These are phyloP conservation scores for Alliaria petiolata DNA, from an alignment of 345 rosid genomes.

Conservation along the genomic window DNA sequence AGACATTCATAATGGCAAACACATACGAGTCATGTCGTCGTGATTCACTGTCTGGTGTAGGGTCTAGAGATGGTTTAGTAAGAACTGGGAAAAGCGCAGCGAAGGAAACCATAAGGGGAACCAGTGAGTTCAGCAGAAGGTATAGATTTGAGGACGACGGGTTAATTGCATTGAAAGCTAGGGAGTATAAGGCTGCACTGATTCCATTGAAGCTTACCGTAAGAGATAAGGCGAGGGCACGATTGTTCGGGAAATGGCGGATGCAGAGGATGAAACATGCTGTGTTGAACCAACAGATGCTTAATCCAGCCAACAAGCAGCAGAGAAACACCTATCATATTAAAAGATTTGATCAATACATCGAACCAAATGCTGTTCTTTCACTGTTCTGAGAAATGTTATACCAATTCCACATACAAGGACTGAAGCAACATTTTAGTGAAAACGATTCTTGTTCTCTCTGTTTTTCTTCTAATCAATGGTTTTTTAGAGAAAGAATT, in stretches of 20 bases:
- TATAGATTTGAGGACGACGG: constrained; percentile 42
- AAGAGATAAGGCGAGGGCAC: constrained; percentile 68
- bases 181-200: constrained; percentile 70
- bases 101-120: constrained; percentile 49
- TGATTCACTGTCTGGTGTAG: constrained; percentile 23
- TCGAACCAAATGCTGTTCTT: not conserved
- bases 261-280: constrained; percentile 76
- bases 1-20: constrained; percentile 46
- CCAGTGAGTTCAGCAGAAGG: constrained; percentile 54
- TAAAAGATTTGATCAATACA: not conserved
- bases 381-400: not conserved
- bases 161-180: constrained; percentile 57
- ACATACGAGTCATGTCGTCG: constrained; percentile 39
- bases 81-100: constrained; percentile 55
- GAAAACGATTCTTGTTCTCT: not conserved
- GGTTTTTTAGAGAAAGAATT: not conserved
- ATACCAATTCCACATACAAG: not conserved
- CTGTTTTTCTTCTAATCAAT: not conserved
- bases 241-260: constrained; percentile 57
- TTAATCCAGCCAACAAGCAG: constrained; percentile 73
- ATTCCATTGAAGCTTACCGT: constrained; percentile 73
- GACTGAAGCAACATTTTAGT: not conserved
- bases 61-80: constrained; percentile 40
- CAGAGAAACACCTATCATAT: constrained; percentile 51
- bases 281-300: constrained; percentile 94